These are phyloP conservation scores for Rauvolfia tetraphylla DNA, from an alignment of 257 asterid species.

Conservation along the genomic window DNA sequence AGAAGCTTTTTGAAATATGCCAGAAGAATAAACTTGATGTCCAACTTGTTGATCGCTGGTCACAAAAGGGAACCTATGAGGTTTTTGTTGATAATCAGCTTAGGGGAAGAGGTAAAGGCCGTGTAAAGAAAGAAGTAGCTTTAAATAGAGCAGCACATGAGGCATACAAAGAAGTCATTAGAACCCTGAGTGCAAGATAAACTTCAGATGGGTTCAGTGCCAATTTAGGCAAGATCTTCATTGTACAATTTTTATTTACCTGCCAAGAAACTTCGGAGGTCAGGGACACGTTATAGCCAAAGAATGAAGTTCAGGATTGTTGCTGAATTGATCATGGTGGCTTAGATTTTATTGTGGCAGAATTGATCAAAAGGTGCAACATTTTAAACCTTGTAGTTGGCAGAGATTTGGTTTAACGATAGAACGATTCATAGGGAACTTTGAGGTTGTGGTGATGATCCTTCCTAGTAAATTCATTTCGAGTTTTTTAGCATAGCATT, in stretches of 20 bases:
- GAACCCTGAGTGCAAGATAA: slow-evolving; percentile 27
- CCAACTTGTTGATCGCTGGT: slow-evolving; percentile 58
- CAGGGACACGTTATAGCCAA: not conserved
- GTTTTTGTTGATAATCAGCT: slow-evolving; percentile 52
- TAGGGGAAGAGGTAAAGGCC: slow-evolving; percentile 65
- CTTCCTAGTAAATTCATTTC: too few relatives aligned
- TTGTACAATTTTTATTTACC: not conserved
- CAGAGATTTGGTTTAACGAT: too few relatives aligned
- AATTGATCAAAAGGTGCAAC: too few relatives aligned
- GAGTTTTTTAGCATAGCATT: too few relatives aligned
- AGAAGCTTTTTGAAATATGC: slow-evolving; percentile 69
- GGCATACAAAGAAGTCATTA: slow-evolving; percentile 58
- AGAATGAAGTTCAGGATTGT: not conserved
- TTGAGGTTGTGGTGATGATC: too few relatives aligned
- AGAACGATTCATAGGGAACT: too few relatives aligned
- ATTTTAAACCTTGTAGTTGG: too few relatives aligned
- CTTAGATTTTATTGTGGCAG: not conserved
- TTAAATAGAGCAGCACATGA: slow-evolving; percentile 71
- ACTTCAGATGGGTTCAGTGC: not conserved
- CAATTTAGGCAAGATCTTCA: not conserved
- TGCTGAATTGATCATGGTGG: too few relatives aligned
- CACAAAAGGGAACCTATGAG: slow-evolving; percentile 47
- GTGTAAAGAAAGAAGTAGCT: slow-evolving; percentile 65
- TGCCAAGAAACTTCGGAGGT: not conserved
- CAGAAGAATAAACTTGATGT: slow-evolving; percentile 66